These are phyloP conservation scores for Pythium biforme DNA, from an alignment of 352 stramenopile species.

Conservation along the genomic window DNA sequence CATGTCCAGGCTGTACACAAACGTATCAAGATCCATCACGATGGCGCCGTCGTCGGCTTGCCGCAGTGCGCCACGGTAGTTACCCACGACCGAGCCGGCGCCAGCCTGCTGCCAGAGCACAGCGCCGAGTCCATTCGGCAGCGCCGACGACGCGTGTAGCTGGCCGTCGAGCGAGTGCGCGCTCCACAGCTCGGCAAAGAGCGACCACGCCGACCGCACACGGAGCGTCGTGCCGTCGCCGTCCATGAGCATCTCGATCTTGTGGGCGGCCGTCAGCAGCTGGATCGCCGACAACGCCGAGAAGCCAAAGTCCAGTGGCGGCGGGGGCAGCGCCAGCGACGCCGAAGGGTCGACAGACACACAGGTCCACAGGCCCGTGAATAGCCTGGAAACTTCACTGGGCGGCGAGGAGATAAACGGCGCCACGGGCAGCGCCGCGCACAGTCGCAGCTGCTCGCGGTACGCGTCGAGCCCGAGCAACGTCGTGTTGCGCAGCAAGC, in stretches of 20 bases:
- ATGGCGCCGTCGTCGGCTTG: conserved; percentile 22
- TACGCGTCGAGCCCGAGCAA: conserved; percentile 23
- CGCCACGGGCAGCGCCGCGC: conserved; percentile 1
- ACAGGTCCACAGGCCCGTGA: conserved; percentile 24
- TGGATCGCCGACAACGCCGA: conserved; percentile 22
- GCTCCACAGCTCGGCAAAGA: conserved; percentile 28
- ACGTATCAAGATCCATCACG: conserved; percentile 28
- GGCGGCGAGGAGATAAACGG: not conserved
- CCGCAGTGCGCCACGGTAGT: conserved; percentile 23
- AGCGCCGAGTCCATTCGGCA: conserved; percentile 20
- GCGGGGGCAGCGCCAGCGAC: conserved; percentile 6
- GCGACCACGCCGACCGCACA: conserved; percentile 21
- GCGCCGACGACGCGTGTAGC: conserved; percentile 9
- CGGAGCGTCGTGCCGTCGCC: conserved; percentile 12
- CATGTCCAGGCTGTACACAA: conserved; percentile 19
- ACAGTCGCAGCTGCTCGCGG: conserved; percentile 23
- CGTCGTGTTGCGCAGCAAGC: conserved; percentile 28
- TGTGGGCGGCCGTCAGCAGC: conserved; percentile 9
- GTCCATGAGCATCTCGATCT: conserved; percentile 23
- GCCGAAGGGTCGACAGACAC: conserved; percentile 17
- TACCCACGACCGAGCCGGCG: conserved; percentile 13
- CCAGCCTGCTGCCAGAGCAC: conserved; percentile 17
- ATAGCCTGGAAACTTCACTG: conserved; percentile 18
- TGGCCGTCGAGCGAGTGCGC: conserved; percentile 21
- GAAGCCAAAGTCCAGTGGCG: conserved; percentile 22